phyloP scores from a whole-genome alignment of 108 stramenopile genomes.

The Skeletonema potamos region DNA sequence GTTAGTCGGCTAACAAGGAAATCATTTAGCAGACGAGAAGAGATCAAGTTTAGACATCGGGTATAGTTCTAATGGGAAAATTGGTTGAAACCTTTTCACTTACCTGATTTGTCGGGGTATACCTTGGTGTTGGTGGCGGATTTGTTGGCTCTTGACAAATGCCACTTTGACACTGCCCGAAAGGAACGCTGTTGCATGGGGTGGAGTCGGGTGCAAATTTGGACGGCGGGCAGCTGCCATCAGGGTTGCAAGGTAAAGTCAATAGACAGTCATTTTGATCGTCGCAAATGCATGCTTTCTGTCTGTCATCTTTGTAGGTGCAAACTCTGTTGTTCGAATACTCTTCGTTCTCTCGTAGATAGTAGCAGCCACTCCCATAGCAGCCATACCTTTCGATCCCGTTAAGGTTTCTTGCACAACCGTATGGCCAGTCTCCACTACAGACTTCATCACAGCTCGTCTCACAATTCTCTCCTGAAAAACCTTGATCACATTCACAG shows the following conservation, averaged over 20 bases:
- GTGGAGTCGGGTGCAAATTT: constrained; percentile 12
- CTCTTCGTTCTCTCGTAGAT: constrained; percentile 27
- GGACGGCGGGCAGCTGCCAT: constrained; percentile 20
- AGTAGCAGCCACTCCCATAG: constrained; percentile 22
- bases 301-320: constrained; percentile 30
- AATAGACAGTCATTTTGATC: constrained; percentile 22
- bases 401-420: constrained; percentile 6
- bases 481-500: constrained; percentile 42
- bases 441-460: constrained; percentile 37
- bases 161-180: constrained; percentile 17
- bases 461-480: constrained; percentile 37
- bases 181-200: constrained; percentile 24
- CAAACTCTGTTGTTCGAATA: constrained; percentile 32
- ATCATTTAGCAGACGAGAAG: too few relatives aligned
- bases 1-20: too few relatives aligned
- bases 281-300: constrained; percentile 3
- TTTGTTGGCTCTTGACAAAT: not conserved
- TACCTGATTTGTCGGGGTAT: too few relatives aligned
- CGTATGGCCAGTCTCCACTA: constrained; percentile 14
- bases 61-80: too few relatives aligned
- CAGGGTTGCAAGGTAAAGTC: constrained; percentile 6
- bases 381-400: constrained; percentile 8
- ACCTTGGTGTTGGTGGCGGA: not conserved
- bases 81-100: too few relatives aligned
- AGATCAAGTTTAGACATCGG: too few relatives aligned